Base-by-base conservation (phyloP, 495 filamentous ascomycete genomes). In the Aspergillus coremiiformis region DNA sequence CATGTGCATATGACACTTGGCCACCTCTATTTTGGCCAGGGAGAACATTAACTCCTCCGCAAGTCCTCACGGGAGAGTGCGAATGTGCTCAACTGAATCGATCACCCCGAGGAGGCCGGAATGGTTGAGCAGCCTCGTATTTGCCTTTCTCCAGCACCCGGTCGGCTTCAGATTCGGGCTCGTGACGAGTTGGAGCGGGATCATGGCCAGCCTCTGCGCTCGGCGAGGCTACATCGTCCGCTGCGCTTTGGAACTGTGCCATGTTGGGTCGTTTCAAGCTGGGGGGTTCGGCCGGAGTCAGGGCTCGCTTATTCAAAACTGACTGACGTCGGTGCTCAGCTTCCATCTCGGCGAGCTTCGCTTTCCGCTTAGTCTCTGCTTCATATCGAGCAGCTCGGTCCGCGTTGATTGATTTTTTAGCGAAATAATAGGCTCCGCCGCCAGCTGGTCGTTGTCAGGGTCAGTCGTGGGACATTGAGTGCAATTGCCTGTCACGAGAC, bases 351-450 rank as follows among this genome's bases (percentile, higher is more conserved):
- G 78, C 73, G 52, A 78, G 67, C 62, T 84, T 75, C 49, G 78
- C 75, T 69, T 83, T 83, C 65, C 80, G 79, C 64, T 78, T 77
- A 35, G 80, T 70, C 42, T 85, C 79, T 29, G 83, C 80, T 53
- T 88, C 80, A 48, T 86, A 83, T 56, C 88, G 79, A 47, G 79
- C 68, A 26, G 79, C 77, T 35, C 90, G 86, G 71, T 95, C 88
- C 56, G 86, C 87, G 60, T 96, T 92, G 76, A 98, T 91, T 66
- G 84, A 85, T 58, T 83, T 78, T 77, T 98, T 98, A 49, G 93
- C 94, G 68, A 95, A 96, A 74, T 89, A 89, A 78, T 98, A 98
- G 55, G 93, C 90, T 47, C 81, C 91, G 62, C 88, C 93, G 63
- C 91, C 93, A 51, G 87, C 85, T 90, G 63, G 27, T n/a, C n/a